These are phyloP conservation scores for Alternaria brassicae DNA, from an alignment of 2,329 filamentous ascomycete species.

Conservation along the genomic window DNA sequence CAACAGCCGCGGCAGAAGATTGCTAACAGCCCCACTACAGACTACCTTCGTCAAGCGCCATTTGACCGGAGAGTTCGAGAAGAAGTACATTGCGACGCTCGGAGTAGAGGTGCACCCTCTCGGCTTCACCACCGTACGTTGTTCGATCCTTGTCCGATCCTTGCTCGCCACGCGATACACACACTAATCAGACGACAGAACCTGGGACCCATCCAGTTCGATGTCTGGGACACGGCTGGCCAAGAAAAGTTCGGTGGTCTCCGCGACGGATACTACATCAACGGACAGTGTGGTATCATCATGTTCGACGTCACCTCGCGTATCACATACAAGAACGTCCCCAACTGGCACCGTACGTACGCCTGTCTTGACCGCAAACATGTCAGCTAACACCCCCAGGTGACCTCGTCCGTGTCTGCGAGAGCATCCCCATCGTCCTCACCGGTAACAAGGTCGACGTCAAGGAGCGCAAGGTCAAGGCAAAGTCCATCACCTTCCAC, in stretches of 20 bases:
- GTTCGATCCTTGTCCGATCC: neutral
- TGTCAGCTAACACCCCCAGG: slow-evolving; percentile 65
- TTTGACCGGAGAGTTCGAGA: slow-evolving; percentile 99
- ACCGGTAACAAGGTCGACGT: slow-evolving; percentile 99
- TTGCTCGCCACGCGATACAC: slow-evolving; percentile 11
- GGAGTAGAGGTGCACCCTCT: slow-evolving; percentile 99
- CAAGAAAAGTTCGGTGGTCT: slow-evolving; percentile 99
- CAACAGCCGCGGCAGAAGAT: slow-evolving; percentile 3
- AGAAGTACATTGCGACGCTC: slow-evolving; percentile 99
- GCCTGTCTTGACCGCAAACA: neutral
- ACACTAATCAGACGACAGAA: slow-evolving; percentile 63
- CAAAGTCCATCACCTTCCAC: slow-evolving; percentile 99
- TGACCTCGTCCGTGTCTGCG: slow-evolving; percentile 98
- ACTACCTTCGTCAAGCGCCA: slow-evolving; percentile 99
- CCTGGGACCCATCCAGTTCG: slow-evolving; percentile 95
- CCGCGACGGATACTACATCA: slow-evolving; percentile 99
- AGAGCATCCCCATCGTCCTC: slow-evolving; percentile 98
- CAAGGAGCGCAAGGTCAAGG: slow-evolving; percentile 99
- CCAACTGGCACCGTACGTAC: slow-evolving; percentile 99
- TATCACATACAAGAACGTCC: slow-evolving; percentile 99
- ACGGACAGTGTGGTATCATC: slow-evolving; percentile 99
- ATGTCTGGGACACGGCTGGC: slow-evolving; percentile 98
- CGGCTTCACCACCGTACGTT: slow-evolving; percentile 91
- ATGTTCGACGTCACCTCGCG: slow-evolving; percentile 99
- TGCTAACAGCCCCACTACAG: slow-evolving; percentile 60